Base-by-base conservation (phyloP, 257 asterid species). In the Capsicum pubescens region DNA sequence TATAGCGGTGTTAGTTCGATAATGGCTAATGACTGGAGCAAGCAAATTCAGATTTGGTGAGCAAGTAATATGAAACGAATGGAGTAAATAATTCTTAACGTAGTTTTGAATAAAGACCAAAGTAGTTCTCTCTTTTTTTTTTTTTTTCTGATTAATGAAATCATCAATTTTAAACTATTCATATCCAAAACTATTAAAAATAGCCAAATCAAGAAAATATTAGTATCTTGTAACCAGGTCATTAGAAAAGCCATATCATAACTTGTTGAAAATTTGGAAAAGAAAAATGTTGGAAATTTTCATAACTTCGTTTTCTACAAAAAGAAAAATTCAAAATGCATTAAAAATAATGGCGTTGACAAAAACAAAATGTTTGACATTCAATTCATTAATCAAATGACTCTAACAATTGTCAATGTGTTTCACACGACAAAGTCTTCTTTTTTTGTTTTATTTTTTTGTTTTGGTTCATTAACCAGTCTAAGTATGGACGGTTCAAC, bases 241-340 rank as follows among this genome's bases (percentile, higher is more conserved):
- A 54, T 54, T 52, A 35, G 82, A 15, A 55, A 52, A 50, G 4
- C 46, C 44, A 3, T 74, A 13, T 9, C 48, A 44, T 44, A 1
- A n/a, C n/a, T 21, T 0, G n/a, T 72, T 48, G 72, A 66, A 64
- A 32, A 12, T 5, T 32, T 66, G 9, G n/a, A 66, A 64, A 61
- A 11, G 7, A 32, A 35, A 32, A 66, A 66, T 1, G 46, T 36
- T 36, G 36, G 81, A 74, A 52, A 74, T 74, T 50, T 35, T 54
- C 60, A 21, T 3, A 21, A 50, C 21, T 74, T 50, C 13, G 12
- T 50, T 74, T 50, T 74, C 61, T 74, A 74, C 61, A 74, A 21
- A 19, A 74, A 35, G 61, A 21, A 74, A 67, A 74, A 12, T 19
- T 74, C 60, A 74, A 3, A 74, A 7, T 74, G 81, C 81, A 21